phyloP scores from a whole-genome alignment of 2,329 filamentous ascomycete species.

The Gremmenia infestans region DNA sequence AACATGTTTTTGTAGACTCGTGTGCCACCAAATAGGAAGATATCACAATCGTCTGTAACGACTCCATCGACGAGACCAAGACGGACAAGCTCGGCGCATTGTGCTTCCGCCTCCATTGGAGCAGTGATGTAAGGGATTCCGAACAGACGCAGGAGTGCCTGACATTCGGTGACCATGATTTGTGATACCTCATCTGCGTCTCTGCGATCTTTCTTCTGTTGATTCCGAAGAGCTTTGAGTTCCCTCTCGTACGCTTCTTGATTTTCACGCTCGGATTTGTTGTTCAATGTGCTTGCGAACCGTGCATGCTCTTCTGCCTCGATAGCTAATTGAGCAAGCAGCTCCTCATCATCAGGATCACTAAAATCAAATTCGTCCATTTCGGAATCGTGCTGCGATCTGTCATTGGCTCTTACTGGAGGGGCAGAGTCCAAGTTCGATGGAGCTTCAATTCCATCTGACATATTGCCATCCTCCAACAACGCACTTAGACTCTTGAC shows the following conservation, averaged over 20 bases:
- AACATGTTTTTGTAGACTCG: constrained; percentile 99
- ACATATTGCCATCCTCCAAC: constrained; percentile 24
- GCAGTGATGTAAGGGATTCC: constrained; percentile 95
- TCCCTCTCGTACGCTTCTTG: constrained; percentile 81
- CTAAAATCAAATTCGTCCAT: constrained; percentile 57
- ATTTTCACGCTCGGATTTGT: constrained; percentile 64
- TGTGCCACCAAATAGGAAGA: constrained; percentile 93
- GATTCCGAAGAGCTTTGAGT: constrained; percentile 77
- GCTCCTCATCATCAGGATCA: constrained; percentile 87
- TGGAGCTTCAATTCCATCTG: constrained; percentile 6
- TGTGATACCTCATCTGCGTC: constrained; percentile 97
- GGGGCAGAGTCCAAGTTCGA: constrained; percentile 18
- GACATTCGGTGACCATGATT: constrained; percentile 93
- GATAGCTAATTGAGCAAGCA: constrained; percentile 77
- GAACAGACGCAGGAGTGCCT: constrained; percentile 83
- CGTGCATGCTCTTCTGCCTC: constrained; percentile 93
- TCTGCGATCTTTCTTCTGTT: constrained; percentile 92
- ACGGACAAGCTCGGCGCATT: constrained; percentile 85
- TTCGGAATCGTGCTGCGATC: constrained; percentile 31
- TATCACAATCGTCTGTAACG: constrained; percentile 95
- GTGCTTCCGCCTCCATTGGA: constrained; percentile 97
- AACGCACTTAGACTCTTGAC: constrained; percentile 16
- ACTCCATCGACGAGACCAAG: constrained; percentile 93
- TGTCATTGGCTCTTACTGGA: constrained; percentile 13
- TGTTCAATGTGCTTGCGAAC: constrained; percentile 83